Conservation (phyloP, 495 filamentous ascomycete genomes). For the Xylaria telfairii region DNA sequence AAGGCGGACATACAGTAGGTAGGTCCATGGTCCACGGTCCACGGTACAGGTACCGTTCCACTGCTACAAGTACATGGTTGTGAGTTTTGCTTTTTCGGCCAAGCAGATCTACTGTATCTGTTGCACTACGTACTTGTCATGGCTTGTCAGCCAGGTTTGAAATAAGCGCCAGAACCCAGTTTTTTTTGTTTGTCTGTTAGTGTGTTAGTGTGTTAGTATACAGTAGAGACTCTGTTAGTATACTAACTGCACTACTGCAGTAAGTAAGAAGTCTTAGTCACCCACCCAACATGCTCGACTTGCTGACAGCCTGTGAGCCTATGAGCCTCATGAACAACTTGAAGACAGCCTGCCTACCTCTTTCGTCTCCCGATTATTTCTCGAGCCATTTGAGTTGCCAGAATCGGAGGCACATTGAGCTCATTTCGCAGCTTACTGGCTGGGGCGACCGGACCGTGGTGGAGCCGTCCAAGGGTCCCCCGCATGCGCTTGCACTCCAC, state of each 20-base stretch:
- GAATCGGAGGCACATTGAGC: constrained; percentile 1
- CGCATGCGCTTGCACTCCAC: constrained; percentile 2
- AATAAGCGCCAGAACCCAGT: neutral
- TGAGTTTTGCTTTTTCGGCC: constrained; percentile 2
- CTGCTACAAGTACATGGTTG: neutral
- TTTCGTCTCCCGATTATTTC: neutral
- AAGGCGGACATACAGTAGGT: constrained; percentile 3
- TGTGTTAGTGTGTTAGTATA: too few relatives aligned
- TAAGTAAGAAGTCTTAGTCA: neutral
- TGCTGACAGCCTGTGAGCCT: neutral
- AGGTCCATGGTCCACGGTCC: too few relatives aligned
- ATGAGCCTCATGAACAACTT: neutral
- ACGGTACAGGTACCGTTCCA: too few relatives aligned
- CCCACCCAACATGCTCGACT: neutral
- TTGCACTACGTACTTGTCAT: too few relatives aligned
- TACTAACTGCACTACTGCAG: too few relatives aligned
- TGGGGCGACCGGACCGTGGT: constrained; percentile 15
- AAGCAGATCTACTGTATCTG: neutral
- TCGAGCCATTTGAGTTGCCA: neutral
- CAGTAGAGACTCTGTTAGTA: too few relatives aligned
- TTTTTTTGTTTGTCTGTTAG: neutral
- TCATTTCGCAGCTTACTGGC: constrained; percentile 10
- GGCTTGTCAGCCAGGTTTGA: neutral
- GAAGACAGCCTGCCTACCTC: neutral
- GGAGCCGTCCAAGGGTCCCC: neutral